phyloP scores from a whole-genome alignment of 768 basidiomycete genomes.

The Arthromyces matolae region DNA sequence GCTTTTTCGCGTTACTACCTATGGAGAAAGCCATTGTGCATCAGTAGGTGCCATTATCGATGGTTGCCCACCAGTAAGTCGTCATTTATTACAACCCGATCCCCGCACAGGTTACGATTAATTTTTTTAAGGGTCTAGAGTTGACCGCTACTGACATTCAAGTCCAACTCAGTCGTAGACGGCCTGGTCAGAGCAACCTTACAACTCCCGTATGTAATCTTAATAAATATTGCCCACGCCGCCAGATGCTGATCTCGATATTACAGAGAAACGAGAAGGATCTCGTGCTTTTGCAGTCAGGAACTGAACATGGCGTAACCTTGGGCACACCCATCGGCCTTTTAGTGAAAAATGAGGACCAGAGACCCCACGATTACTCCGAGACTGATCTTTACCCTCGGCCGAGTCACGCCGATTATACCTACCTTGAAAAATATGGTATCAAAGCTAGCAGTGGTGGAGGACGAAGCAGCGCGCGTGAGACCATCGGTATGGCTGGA shows the following conservation, averaged over 20 bases:
- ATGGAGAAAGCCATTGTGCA: conserved; percentile 95
- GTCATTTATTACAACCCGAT: no score
- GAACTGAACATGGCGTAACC: conserved; percentile 89
- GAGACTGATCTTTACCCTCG: conserved; percentile 98
- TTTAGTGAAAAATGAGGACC: conserved; percentile 97
- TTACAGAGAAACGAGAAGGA: conserved; percentile 91
- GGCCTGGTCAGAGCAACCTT: conserved; percentile 94
- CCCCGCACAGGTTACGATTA: no score
- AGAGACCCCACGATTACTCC: conserved; percentile 96
- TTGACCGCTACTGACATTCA: conserved; percentile 85
- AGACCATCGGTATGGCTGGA: conserved; percentile 79
- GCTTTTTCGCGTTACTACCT: conserved; percentile 93
- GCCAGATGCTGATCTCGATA: conserved; percentile 2
- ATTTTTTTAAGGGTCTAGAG: conserved; percentile 79
- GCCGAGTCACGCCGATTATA: conserved; percentile 96
- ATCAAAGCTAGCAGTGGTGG: conserved; percentile 97
- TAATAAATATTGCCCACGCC: neutral
- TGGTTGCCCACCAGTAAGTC: conserved; percentile 88
- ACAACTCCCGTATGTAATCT: conserved; percentile 82
- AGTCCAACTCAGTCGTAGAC: conserved; percentile 80
- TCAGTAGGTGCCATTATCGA: conserved; percentile 98
- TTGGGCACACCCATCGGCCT: conserved; percentile 97
- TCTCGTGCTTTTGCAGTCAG: conserved; percentile 88
- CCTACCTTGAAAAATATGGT: conserved; percentile 96
- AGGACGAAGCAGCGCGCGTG: conserved; percentile 90